Evolutionary conservation across 2,329 filamentous ascomycete genomes (phyloP).

Genomic region (Sporothrix sp.): DNA sequence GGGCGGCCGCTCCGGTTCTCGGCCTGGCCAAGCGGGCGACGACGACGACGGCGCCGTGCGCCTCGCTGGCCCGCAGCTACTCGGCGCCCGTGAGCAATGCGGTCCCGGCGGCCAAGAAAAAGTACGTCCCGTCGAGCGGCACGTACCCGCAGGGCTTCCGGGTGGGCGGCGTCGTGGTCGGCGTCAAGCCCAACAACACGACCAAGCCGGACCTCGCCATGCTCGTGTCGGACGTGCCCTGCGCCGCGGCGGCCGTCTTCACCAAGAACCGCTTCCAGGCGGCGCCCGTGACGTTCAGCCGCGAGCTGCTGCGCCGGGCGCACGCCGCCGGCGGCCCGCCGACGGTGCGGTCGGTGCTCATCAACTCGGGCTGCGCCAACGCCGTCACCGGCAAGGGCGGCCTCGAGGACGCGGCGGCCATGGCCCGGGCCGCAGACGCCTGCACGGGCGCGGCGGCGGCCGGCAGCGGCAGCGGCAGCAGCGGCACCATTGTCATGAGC

Average conservation of each 20-base stretch:
- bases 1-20: conserved; percentile 10
- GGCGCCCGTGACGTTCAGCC: conserved; percentile 81
- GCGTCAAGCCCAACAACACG: conserved; percentile 88
- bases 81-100: conserved; percentile 47
- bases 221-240: conserved; percentile 76
- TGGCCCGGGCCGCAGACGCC: conserved; percentile 70
- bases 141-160: conserved; percentile 86
- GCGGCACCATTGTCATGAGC: conserved; percentile 85
- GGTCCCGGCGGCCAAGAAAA: conserved; percentile 72
- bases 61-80: conserved; percentile 29
- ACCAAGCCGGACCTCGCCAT: conserved; percentile 85
- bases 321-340: conserved; percentile 47
- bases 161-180: conserved; percentile 75
- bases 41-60: not conserved
- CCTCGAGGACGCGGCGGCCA: conserved; percentile 74
- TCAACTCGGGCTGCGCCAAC: conserved; percentile 96
- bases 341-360: conserved; percentile 63
- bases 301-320: conserved; percentile 58
- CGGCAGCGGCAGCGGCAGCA: conserved; percentile 25
- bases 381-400: conserved; percentile 89
- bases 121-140: conserved; percentile 77
- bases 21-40: conserved; percentile 5
- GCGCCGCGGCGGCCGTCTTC: conserved; percentile 83
- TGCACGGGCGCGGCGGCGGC: conserved; percentile 30
- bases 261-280: conserved; percentile 98